phyloP scores from a whole-genome alignment of 352 stramenopile species.

The Hyaloperonospora brassicae region DNA sequence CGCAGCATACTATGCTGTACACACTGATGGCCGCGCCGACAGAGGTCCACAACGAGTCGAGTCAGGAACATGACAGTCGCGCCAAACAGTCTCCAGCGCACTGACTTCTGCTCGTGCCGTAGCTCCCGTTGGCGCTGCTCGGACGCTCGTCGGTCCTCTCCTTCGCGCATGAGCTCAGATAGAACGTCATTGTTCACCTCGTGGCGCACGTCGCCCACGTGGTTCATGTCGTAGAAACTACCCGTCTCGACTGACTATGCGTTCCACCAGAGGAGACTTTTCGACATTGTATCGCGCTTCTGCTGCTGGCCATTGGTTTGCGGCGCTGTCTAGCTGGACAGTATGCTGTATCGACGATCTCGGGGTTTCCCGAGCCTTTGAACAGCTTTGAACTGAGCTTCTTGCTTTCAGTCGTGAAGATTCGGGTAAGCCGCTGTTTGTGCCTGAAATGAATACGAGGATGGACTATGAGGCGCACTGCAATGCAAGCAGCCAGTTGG shows the following conservation, averaged over 20 bases:
- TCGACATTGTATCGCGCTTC: not conserved
- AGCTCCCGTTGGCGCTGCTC: constrained; percentile 15
- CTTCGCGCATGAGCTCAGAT: constrained; percentile 34
- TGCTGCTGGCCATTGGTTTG: no score
- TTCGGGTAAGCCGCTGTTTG: no score
- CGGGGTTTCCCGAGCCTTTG: no score
- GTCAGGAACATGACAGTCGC: constrained; percentile 36
- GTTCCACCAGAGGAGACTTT: not conserved
- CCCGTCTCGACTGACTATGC: not conserved
- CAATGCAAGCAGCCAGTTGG: no score
- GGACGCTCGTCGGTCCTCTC: constrained; percentile 23
- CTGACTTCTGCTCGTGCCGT: constrained; percentile 10
- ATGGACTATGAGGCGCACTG: no score
- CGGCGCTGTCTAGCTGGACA: no score
- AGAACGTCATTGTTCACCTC: constrained; percentile 41
- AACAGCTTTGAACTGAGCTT: no score
- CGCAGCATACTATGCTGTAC: constrained; percentile 40
- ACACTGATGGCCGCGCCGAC: constrained; percentile 31
- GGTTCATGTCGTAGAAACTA: constrained; percentile 20
- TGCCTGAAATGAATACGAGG: no score
- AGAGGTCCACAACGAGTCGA: constrained; percentile 44
- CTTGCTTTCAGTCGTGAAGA: no score
- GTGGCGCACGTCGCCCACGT: constrained; percentile 4
- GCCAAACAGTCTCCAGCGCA: constrained; percentile 36
- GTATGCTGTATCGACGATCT: no score